Evolutionary conservation across 805 yeast species (phyloP).

Genomic region (Candida broadrunensis): DNA sequence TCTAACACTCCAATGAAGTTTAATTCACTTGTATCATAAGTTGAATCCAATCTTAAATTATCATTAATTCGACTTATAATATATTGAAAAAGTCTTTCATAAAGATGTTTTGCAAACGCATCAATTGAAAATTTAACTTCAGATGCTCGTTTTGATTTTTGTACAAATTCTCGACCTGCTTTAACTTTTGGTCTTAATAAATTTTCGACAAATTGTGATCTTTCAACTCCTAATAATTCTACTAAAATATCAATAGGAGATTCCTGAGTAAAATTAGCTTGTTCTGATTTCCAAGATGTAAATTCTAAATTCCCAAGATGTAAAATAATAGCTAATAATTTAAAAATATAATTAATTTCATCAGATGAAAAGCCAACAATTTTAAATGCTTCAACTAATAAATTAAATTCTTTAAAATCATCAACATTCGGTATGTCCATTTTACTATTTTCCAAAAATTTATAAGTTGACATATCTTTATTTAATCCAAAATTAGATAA

Average conservation of each 20-base stretch:
- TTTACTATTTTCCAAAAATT: conserved; percentile 57
- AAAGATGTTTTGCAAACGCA: conserved; percentile 82
- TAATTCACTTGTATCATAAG: conserved; percentile 16
- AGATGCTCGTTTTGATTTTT: conserved; percentile 70
- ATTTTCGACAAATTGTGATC: conserved; percentile 49
- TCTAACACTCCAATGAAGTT: conserved; percentile 57
- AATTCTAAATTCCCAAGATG: conserved; percentile 86
- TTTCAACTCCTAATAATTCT: conserved; percentile 61
- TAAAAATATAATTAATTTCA: conserved; percentile 59
- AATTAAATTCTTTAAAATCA: conserved; percentile 66
- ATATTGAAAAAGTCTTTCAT: conserved; percentile 77
- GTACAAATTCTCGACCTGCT: conserved; percentile 86
- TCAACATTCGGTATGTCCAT: conserved; percentile 67
- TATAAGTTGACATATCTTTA: conserved; percentile 39
- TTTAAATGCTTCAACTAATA: conserved; percentile 63
- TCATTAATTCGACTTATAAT: conserved; percentile 75
- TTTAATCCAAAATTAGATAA: conserved; percentile 46
- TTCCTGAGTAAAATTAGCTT: conserved; percentile 62
- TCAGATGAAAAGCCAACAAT: conserved; percentile 64
- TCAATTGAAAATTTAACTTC: conserved; percentile 83
- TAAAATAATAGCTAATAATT: conserved; percentile 69
- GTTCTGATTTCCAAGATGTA: conserved; percentile 64
- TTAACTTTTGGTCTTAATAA: conserved; percentile 78
- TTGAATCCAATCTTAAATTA: conserved; percentile 43
- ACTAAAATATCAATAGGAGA: conserved; percentile 51